phyloP scores from a whole-genome alignment of 768 basidiomycete genomes.

The Rhizopogon sp. region DNA sequence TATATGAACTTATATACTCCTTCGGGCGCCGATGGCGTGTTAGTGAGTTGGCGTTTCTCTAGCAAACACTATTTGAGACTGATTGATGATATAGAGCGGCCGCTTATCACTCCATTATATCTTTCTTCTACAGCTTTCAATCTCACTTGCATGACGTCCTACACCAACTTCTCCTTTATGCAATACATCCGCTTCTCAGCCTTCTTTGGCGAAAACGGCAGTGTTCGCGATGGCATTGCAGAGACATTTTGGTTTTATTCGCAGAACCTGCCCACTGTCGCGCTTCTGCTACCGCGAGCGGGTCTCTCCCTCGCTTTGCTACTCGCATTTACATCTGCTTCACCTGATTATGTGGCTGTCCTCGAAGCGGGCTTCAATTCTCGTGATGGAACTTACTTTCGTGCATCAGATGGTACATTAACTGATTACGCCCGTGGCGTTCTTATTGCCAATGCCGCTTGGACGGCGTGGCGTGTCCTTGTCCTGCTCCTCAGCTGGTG shows the following conservation, averaged over 20 bases:
- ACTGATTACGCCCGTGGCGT: constrained; percentile 77
- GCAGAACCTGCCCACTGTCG: constrained; percentile 80
- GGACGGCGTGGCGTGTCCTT: constrained; percentile 72
- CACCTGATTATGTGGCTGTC: constrained; percentile 41
- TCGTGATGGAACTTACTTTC: constrained; percentile 77
- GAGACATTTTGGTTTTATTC: constrained; percentile 82
- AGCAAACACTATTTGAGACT: constrained; percentile 13
- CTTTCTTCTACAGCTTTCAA: constrained; percentile 76
- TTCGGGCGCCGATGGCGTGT: constrained; percentile 74
- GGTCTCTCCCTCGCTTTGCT: constrained; percentile 70
- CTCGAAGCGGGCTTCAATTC: constrained; percentile 41
- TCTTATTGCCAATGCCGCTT: constrained; percentile 73
- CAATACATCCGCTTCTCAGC: constrained; percentile 73
- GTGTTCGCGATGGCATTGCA: constrained; percentile 57
- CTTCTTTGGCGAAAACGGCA: constrained; percentile 47
- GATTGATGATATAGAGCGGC: constrained; percentile 56
- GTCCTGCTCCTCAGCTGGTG: constrained; percentile 71
- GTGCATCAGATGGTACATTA: constrained; percentile 53
- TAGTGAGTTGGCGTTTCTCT: constrained; percentile 47
- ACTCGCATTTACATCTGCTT: constrained; percentile 53
- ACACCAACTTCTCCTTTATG: constrained; percentile 80
- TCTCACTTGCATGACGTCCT: constrained; percentile 72
- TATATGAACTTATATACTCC: constrained; percentile 76
- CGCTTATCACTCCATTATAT: constrained; percentile 78
- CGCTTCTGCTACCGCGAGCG: constrained; percentile 79